These are phyloP conservation scores for Aspergillus cavernicola DNA, from an alignment of 495 filamentous ascomycete genomes.

Conservation along the genomic window DNA sequence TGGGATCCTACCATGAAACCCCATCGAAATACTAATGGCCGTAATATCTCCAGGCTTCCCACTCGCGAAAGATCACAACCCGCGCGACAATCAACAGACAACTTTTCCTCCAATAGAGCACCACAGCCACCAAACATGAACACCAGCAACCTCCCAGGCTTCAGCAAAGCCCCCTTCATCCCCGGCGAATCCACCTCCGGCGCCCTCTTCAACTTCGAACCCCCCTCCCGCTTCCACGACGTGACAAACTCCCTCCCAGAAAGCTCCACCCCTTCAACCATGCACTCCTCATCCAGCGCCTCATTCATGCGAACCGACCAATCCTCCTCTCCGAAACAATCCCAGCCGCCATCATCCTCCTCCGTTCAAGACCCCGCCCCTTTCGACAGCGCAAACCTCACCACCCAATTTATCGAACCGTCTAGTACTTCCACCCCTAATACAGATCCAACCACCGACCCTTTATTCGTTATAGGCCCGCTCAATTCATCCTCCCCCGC, in stretches of 20 bases:
- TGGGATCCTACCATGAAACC: background rate
- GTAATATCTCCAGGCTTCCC: background rate
- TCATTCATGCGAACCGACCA: constrained; percentile 5
- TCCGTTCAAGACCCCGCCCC: background rate
- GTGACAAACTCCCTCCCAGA: constrained; percentile 6
- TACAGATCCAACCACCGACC: background rate
- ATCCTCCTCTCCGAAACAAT: constrained; percentile 7
- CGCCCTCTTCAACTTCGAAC: constrained; percentile 5
- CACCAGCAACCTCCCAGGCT: constrained; percentile 71
- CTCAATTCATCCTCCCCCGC: constrained; percentile 12
- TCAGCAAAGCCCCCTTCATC: constrained; percentile 30
- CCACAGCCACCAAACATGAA: background rate
- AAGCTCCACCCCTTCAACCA: constrained; percentile 7
- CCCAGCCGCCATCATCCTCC: background rate
- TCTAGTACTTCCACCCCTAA: background rate
- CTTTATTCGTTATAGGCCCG: constrained; percentile 1
- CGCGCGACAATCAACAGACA: background rate
- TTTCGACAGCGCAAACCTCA: background rate
- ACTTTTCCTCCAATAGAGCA: background rate
- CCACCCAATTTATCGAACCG: background rate
- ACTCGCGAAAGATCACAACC: background rate
- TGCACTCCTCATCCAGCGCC: constrained; percentile 6
- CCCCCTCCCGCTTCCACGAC: constrained; percentile 15
- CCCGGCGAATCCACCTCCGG: background rate
- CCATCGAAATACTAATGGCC: background rate